Base-by-base conservation (phyloP, 2,329 filamentous ascomycete genomes). In the Colletotrichum navitas region DNA sequence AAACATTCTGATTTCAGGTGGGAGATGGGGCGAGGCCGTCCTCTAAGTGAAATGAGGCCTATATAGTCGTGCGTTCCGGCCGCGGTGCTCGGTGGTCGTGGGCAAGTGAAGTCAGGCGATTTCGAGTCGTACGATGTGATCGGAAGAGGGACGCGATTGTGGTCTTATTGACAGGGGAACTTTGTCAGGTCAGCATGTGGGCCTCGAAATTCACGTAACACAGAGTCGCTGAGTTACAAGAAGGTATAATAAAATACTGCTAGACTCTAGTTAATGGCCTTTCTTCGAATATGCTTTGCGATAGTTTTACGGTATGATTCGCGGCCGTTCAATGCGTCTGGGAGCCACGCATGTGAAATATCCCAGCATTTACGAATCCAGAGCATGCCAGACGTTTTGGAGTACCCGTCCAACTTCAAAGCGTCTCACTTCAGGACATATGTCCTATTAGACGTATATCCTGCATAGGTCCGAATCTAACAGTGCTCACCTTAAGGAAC, bases 101-200 rank as follows among this genome's bases (percentile, higher is more conserved):
- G 51, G 55, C 70, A 54, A 14, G 29, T 36, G 34, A 51, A 16
- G 60, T 73, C 71, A 62, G 68, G 49, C 60, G 68, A 73, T 56
- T 58, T 21, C 58, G 21, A 51, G 68, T 73, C 71, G 71, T 73
- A 73, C 61, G 68, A 73, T 68, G 47, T 24, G 45, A 36, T 36
- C 34, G n/a, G 51, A 51, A 47, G 45, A 39, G 24, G 16, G 21
- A 39, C 29, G 29, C 16, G 29, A n/a, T 11, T 39, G 43, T 18
- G 32, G 54, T 54, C 51, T 14, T 8, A 54, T 11, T n/a, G 21
- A 34, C 29, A 10, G 51, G 16, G 6, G 24, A 5, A n/a, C 8
- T 5, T n/a, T 54, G 51, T 21, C 7, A 18, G 51, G 29, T n/a
- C 10, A 18, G 51, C 16, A 16, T 34, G 7, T 34, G 26, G 11